These are phyloP conservation scores for Mortierella hygrophila DNA, from an alignment of 192 early-diverging fungal species.

Conservation along the genomic window DNA sequence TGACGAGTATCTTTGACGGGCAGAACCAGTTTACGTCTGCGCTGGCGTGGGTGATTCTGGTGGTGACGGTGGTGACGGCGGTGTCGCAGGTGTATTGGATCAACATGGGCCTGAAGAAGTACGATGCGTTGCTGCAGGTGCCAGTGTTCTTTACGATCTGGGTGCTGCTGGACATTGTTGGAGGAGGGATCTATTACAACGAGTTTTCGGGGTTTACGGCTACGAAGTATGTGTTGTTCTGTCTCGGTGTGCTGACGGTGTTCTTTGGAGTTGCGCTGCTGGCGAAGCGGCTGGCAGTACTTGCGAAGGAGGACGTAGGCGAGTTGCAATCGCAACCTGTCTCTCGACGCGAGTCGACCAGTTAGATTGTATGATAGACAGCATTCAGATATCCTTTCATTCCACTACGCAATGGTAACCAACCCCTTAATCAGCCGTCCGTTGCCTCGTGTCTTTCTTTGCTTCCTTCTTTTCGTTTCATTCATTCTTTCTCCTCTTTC, in stretches of 20 bases:
- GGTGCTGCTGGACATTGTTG: conserved; percentile 86
- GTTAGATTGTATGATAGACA: background rate
- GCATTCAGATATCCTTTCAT: too few relatives aligned
- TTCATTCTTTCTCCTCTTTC: background rate
- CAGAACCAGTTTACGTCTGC: conserved; percentile 81
- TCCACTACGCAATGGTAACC: background rate
- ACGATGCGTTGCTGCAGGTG: conserved; percentile 86
- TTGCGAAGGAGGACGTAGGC: conserved; percentile 55
- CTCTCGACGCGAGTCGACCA: background rate
- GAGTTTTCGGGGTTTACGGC: conserved; percentile 79
- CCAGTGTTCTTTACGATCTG: conserved; percentile 87
- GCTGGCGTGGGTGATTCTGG: conserved; percentile 75
- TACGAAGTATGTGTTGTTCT: conserved; percentile 74
- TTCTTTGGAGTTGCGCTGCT: conserved; percentile 81
- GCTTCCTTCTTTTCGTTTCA: background rate
- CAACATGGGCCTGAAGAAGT: conserved; percentile 83
- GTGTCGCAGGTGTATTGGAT: conserved; percentile 88
- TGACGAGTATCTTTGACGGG: conserved; percentile 70
- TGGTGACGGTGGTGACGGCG: conserved; percentile 81
- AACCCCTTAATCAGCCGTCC: background rate
- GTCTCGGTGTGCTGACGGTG: conserved; percentile 75
- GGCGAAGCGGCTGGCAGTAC: conserved; percentile 66
- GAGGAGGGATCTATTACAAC: conserved; percentile 85
- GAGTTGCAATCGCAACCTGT: conserved; percentile 21
- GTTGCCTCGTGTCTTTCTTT: background rate